Evolutionary conservation across 805 yeast genomes (phyloP).

Genomic region (Nakazawaea holstii): DNA sequence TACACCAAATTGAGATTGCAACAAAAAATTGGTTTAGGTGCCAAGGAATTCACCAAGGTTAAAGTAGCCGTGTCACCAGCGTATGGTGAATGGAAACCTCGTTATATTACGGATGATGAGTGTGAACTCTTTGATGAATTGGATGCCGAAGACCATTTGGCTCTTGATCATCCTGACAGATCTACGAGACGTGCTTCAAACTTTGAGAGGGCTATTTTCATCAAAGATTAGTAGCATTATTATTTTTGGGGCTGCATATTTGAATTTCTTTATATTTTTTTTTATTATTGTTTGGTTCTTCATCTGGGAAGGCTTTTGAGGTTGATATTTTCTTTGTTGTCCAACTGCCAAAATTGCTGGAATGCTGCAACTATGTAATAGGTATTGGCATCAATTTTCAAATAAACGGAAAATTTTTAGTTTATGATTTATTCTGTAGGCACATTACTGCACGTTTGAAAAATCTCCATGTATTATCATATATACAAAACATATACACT

Average conservation of each 20-base stretch:
- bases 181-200: constrained; percentile 47
- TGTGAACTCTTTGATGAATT: constrained; percentile 51
- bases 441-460: no score
- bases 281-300: constrained; percentile 4
- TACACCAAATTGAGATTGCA: constrained; percentile 66
- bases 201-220: constrained; percentile 55
- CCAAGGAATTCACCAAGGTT: constrained; percentile 74
- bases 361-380: no score
- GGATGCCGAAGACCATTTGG: constrained; percentile 49
- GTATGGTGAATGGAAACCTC: constrained; percentile 29
- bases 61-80: constrained; percentile 53
- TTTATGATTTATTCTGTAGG: no score
- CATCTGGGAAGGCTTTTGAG: not conserved
- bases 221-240: constrained; percentile 28
- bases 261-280: not conserved
- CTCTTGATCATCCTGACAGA: constrained; percentile 86
- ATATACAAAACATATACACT: no score
- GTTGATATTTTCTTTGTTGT: not conserved
- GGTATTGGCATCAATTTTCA: no score
- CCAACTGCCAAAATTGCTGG: no score
- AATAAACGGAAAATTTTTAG: no score
- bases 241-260: not conserved
- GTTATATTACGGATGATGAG: constrained; percentile 49
- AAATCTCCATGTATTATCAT: no score
- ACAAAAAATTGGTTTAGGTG: constrained; percentile 67